A percentile compares a stretch with the other conserved stretches of the same genome.
phyloP scores from a whole-genome alignment of 2,329 filamentous ascomycete genomes.

The Ampelomyces quisqualis region DNA sequence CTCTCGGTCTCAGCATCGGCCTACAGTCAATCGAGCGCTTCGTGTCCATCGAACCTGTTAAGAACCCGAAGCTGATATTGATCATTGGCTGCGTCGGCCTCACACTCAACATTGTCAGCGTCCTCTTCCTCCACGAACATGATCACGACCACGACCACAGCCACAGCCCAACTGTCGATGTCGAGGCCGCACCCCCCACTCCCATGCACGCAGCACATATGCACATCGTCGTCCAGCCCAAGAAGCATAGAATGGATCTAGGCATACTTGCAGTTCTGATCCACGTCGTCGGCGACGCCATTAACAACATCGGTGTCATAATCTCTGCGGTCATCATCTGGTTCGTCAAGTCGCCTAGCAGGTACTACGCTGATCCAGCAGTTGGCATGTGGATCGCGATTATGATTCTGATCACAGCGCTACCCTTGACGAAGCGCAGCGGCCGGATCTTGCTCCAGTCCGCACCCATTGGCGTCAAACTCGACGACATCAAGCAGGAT shows the following conservation, averaged over 20 bases:
- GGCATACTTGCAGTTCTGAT: slow-evolving; percentile 70
- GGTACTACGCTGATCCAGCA: slow-evolving; percentile 72
- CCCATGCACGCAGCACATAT: slow-evolving; percentile 28
- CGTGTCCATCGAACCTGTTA: slow-evolving; percentile 57
- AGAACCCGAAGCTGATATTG: slow-evolving; percentile 66
- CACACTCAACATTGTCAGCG: slow-evolving; percentile 66
- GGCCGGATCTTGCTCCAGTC: slow-evolving; percentile 69
- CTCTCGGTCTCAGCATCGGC: slow-evolving; percentile 70
- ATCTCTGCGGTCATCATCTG: slow-evolving; percentile 69
- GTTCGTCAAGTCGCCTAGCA: slow-evolving; percentile 57
- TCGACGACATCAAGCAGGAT: slow-evolving; percentile 67
- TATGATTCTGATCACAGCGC: slow-evolving; percentile 67
- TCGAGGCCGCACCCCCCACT: slow-evolving; percentile 12
- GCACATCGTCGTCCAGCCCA: slow-evolving; percentile 26
- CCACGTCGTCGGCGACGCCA: slow-evolving; percentile 70
- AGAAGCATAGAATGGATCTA: slow-evolving; percentile 53
- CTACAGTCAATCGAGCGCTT: slow-evolving; percentile 74
- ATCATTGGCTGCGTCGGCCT: slow-evolving; percentile 70
- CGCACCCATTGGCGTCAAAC: slow-evolving; percentile 60
- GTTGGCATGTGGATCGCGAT: slow-evolving; percentile 68
- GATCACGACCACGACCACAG: slow-evolving; percentile 47
- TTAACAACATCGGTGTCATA: slow-evolving; percentile 77
- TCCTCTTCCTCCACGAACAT: slow-evolving; percentile 60
- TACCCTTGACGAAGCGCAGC: slow-evolving; percentile 62
- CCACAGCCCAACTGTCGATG: slow-evolving; percentile 21